A percentile compares a stretch with the other conserved stretches of the same genome.
These are phyloP conservation scores for Scheffersomyces lignicola DNA, from an alignment of 1,139 yeast species.

Conservation along the genomic window DNA sequence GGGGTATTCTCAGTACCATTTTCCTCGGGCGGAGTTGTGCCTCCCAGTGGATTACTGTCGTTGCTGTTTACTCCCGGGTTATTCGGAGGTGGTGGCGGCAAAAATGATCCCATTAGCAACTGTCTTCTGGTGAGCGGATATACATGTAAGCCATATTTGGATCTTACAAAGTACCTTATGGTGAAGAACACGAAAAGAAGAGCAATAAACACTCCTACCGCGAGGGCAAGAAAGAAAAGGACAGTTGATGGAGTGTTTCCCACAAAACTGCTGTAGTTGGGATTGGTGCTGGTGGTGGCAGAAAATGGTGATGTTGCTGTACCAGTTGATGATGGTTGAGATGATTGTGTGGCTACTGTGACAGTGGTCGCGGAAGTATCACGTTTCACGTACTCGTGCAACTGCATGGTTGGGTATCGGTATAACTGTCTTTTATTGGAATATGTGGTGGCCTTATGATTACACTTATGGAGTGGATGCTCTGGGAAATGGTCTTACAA, in stretches of 20 bases:
- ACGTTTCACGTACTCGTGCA: no score
- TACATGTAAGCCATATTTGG: slow-evolving; percentile 55
- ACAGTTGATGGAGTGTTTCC: slow-evolving; percentile 59
- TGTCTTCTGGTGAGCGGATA: slow-evolving; percentile 35
- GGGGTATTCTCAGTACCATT: background rate
- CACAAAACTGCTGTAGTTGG: slow-evolving; percentile 25
- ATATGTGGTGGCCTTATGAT: no score
- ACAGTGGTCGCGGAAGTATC: background rate
- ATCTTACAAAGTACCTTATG: slow-evolving; percentile 55
- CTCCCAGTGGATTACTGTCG: background rate
- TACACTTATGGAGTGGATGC: no score
- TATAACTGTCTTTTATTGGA: no score
- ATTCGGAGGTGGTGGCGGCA: slow-evolving; percentile 1
- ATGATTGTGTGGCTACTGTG: background rate
- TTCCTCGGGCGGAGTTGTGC: background rate
- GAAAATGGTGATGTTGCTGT: slow-evolving; percentile 2
- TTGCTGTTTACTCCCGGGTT: background rate
- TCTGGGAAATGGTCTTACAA: no score
- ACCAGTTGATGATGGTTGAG: slow-evolving; percentile 1
- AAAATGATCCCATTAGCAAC: slow-evolving; percentile 11
- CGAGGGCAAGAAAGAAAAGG: slow-evolving; percentile 60
- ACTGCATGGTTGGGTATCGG: no score
- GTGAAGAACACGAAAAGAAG: slow-evolving; percentile 57
- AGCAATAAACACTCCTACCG: slow-evolving; percentile 62
- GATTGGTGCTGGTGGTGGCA: slow-evolving; percentile 1